phyloP scores from a whole-genome alignment of 768 basidiomycete genomes.

The button mushroom (Agaricus bisporus) region DNA sequence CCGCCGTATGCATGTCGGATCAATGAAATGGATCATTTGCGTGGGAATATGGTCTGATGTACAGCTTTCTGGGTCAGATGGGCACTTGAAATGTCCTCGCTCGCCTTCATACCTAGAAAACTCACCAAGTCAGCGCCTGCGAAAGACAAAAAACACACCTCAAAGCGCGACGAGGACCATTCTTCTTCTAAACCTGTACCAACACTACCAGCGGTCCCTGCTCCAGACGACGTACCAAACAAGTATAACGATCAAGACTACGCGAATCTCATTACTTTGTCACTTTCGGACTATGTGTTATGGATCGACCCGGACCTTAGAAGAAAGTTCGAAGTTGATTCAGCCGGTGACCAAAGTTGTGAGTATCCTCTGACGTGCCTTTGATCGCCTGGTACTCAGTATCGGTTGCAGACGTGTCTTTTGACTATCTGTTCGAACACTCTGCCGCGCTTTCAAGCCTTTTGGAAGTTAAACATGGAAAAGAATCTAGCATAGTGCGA shows the following conservation, averaged over 20 bases:
- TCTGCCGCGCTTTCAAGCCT: conserved; percentile 27
- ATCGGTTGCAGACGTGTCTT: conserved; percentile 44
- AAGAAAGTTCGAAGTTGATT: conserved; percentile 33
- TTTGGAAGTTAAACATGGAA: conserved; percentile 16
- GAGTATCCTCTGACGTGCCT: conserved; percentile 43
- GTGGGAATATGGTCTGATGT: background rate
- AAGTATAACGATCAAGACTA: conserved; percentile 30
- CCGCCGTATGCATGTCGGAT: too few species aligned
- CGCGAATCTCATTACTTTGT: conserved; percentile 44
- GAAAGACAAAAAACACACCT: background rate
- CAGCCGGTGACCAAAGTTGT: background rate
- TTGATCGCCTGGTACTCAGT: background rate
- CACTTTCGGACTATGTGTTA: conserved; percentile 66
- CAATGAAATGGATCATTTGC: background rate
- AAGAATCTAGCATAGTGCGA: background rate
- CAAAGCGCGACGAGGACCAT: too few species aligned
- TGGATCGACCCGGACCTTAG: conserved; percentile 59
- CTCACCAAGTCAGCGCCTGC: conserved; percentile 1
- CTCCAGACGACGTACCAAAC: background rate
- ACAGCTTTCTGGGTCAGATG: background rate
- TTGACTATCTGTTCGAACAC: conserved; percentile 44
- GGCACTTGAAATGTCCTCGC: conserved; percentile 13
- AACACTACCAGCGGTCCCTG: conserved; percentile 2
- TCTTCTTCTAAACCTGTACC: background rate
- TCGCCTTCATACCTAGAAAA: conserved; percentile 22